These are phyloP conservation scores for Zygoascus bituminiphila DNA, from an alignment of 805 yeast species.

Conservation along the genomic window DNA sequence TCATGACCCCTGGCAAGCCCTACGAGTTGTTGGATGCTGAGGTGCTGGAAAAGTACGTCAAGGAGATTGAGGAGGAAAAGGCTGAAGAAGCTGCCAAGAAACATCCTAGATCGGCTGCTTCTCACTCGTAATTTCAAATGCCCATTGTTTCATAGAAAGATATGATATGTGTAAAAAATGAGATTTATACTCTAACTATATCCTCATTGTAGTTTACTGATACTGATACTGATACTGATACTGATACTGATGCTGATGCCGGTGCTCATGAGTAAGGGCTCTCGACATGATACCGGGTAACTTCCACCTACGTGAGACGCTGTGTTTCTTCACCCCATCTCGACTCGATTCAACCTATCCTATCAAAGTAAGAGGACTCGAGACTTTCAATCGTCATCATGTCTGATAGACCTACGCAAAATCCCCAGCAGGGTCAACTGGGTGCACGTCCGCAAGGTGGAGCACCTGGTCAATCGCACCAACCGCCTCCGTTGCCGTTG, in stretches of 20 bases:
- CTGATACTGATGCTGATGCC: too few species aligned
- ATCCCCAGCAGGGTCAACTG: not conserved
- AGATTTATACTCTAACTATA: too few species aligned
- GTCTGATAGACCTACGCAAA: not conserved
- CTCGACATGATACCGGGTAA: too few species aligned
- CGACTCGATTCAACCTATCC: not conserved
- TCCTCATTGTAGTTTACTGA: not conserved
- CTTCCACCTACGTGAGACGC: not conserved
- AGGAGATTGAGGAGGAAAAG: conserved; percentile 80
- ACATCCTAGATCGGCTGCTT: conserved; percentile 29
- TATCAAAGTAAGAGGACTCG: not conserved
- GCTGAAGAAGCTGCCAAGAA: conserved; percentile 73
- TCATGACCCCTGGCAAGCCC: conserved; percentile 62
- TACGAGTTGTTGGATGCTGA: conserved; percentile 56
- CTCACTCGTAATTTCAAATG: too few species aligned
- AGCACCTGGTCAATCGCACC: conserved; percentile 14
- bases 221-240: not conserved
- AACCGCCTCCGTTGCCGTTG: conserved; percentile 37
- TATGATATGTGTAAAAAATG: too few species aligned
- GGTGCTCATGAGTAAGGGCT: too few species aligned
- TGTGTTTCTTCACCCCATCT: not conserved
- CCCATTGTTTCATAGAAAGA: too few species aligned
- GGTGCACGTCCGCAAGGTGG: conserved; percentile 1
- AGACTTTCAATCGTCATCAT: not conserved
- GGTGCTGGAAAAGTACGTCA: conserved; percentile 65